Evolutionary conservation across 73 alveolate species (phyloP).

Genomic region (Halteria grandinella): DNA sequence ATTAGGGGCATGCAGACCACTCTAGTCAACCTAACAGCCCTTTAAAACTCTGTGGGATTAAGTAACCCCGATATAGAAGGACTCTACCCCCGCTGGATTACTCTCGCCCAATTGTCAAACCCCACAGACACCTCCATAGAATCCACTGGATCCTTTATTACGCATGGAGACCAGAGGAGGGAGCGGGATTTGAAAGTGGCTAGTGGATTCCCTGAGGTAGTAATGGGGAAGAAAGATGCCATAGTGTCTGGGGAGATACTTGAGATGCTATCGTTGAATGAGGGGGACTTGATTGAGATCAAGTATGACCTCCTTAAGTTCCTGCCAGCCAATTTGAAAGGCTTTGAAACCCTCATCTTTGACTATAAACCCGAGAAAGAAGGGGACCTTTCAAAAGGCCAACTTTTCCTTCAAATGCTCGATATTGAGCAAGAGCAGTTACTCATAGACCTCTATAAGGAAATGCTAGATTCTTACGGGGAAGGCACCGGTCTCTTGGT

Average conservation of each 20-base stretch:
- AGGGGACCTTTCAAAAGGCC: constrained; percentile 13
- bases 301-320: constrained; percentile 38
- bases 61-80: constrained; percentile 33
- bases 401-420: constrained; percentile 4
- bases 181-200: no score
- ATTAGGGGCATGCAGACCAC: no score
- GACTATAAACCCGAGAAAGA: constrained; percentile 3
- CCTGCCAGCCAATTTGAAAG: not conserved
- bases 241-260: constrained; percentile 43
- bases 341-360: constrained; percentile 2
- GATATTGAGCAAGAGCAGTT: not conserved
- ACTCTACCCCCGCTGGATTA: constrained; percentile 41
- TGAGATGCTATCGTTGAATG: constrained; percentile 4
- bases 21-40: no score
- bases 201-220: no score
- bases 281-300: constrained; percentile 19
- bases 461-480: not conserved
- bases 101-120: constrained; percentile 22
- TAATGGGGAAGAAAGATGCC: no score
- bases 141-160: no score
- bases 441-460: not conserved
- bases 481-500: not conserved
- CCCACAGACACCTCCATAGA: no score
- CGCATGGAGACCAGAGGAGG: no score
- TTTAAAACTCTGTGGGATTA: no score